Percentiles rank a stretch among this genome's conserved stretches.
phyloP scores from a whole-genome alignment of 2,329 filamentous ascomycete genomes.

The Colletotrichum camelliae region DNA sequence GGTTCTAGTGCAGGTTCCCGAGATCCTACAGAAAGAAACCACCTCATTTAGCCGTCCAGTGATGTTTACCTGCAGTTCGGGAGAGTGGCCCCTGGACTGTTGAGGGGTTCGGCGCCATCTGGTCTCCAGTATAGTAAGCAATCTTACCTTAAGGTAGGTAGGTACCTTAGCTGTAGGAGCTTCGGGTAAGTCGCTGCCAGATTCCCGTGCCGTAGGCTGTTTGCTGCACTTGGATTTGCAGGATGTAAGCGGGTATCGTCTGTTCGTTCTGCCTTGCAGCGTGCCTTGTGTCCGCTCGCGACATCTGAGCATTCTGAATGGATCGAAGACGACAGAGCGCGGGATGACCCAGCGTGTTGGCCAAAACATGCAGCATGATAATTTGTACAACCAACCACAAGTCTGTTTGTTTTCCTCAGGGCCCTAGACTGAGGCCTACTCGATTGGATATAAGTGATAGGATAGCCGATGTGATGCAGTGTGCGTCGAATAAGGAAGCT shows the following conservation, averaged over 20 bases:
- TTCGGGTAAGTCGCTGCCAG: slow-evolving; percentile 5
- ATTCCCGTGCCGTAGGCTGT: neutral
- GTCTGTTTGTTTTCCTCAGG: neutral
- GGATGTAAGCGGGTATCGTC: neutral
- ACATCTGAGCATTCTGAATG: neutral
- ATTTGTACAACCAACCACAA: neutral
- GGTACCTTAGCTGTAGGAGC: neutral
- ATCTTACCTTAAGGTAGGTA: neutral
- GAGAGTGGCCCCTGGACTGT: neutral
- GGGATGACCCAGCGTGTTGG: neutral
- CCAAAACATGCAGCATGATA: neutral
- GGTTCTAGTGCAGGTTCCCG: slow-evolving; percentile 15
- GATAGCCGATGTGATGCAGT: neutral
- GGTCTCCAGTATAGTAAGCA: neutral
- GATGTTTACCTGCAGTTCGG: too few relatives aligned
- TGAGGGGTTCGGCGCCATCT: neutral
- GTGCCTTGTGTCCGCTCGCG: neutral
- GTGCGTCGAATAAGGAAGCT: neutral
- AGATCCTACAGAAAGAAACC: slow-evolving; percentile 2
- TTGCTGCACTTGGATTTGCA: neutral
- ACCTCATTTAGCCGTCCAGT: neutral
- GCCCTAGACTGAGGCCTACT: neutral
- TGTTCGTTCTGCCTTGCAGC: slow-evolving; percentile 6
- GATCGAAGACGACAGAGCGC: neutral
- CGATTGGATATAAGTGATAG: neutral